Percentiles rank a stretch among this genome's conserved stretches.
These are phyloP conservation scores for Sclerotinia glacialis DNA, from an alignment of 2,329 filamentous ascomycete species.

Conservation along the genomic window DNA sequence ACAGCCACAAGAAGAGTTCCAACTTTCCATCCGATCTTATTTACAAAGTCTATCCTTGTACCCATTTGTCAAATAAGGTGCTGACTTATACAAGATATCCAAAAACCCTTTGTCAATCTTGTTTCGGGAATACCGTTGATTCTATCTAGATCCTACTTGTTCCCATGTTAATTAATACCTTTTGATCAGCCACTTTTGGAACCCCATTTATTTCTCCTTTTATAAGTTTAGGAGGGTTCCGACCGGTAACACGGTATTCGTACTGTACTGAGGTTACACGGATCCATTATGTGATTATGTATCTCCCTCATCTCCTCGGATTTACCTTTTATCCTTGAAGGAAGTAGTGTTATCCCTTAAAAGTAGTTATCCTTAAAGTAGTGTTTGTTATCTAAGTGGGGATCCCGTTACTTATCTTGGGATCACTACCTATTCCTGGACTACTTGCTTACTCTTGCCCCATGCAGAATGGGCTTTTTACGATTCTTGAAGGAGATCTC, in stretches of 20 bases:
- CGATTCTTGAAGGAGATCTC: background rate
- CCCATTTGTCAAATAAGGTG: conserved; percentile 7
- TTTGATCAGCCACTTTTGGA: background rate
- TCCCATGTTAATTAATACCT: background rate
- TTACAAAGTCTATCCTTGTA: background rate
- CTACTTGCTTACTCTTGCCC: background rate
- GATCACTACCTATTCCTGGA: background rate
- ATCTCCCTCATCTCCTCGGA: background rate
- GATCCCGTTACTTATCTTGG: conserved; percentile 9
- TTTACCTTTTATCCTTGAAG: background rate
- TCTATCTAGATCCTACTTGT: background rate
- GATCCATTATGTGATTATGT: background rate
- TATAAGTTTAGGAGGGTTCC: background rate
- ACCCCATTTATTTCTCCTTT: background rate
- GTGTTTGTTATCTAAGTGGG: conserved; percentile 9
- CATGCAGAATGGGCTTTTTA: background rate
- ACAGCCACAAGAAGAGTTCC: background rate
- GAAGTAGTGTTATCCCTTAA: too few species aligned
- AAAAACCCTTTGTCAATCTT: background rate
- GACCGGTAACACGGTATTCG: background rate
- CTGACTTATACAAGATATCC: background rate
- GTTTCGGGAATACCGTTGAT: background rate
- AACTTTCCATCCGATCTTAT: background rate
- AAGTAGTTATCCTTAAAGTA: too few species aligned
- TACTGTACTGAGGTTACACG: background rate